Evolutionary conservation across 2,329 filamentous ascomycete species (phyloP).

Genomic region (Colletotrichum liaoningense): DNA sequence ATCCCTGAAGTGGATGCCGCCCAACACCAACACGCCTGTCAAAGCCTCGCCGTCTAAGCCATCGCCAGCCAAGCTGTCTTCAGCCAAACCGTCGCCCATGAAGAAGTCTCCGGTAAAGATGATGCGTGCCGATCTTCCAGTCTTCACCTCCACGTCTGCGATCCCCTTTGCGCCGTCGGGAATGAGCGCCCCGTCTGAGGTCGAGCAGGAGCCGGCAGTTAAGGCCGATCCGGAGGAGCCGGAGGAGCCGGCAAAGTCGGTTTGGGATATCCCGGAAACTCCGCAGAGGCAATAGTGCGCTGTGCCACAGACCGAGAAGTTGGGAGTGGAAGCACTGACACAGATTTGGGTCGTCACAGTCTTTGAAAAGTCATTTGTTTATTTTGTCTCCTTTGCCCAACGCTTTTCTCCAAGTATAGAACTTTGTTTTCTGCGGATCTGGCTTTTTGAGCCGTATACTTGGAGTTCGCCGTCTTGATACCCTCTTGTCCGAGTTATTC

Average conservation of each 20-base stretch:
- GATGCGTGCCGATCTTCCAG: conserved; percentile 51
- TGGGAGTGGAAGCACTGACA: background rate
- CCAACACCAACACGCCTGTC: conserved; percentile 53
- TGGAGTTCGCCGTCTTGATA: conserved; percentile 27
- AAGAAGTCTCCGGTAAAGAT: conserved; percentile 35
- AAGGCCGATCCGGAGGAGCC: conserved; percentile 26
- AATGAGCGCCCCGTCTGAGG: background rate
- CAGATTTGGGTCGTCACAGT: background rate
- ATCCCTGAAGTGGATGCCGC: conserved; percentile 63
- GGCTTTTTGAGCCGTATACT: conserved; percentile 9
- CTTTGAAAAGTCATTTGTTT: background rate
- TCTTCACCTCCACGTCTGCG: conserved; percentile 54
- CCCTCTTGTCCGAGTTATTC: conserved; percentile 27
- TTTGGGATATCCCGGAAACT: conserved; percentile 50
- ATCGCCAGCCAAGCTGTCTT: conserved; percentile 47
- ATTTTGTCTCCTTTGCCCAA: conserved; percentile 6
- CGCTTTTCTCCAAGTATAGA: conserved; percentile 2
- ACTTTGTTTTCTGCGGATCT: background rate
- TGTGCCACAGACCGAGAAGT: background rate
- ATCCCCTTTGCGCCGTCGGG: conserved; percentile 58
- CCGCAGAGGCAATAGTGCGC: conserved; percentile 38
- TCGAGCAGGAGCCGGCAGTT: background rate
- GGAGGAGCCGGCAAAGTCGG: conserved; percentile 37
- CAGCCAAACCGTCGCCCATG: conserved; percentile 27
- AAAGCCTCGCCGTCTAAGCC: conserved; percentile 43